These are phyloP conservation scores for Fusarium sambucinum DNA, from an alignment of 2,329 filamentous ascomycete species.

Conservation along the genomic window DNA sequence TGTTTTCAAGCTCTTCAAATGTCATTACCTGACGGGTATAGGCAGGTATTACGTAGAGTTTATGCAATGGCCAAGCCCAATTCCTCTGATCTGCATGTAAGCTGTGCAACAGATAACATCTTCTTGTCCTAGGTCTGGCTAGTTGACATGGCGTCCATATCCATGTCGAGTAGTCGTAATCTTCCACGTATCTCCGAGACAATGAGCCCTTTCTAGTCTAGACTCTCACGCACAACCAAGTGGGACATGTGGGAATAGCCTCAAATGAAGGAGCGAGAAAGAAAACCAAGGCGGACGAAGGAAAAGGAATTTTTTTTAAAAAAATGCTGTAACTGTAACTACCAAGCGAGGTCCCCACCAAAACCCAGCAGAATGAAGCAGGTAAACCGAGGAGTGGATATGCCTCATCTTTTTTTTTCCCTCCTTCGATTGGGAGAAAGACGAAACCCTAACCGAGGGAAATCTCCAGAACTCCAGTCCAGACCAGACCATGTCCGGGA, in stretches of 20 bases:
- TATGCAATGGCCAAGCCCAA: conserved; percentile 11
- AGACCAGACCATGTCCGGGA: conserved; percentile 4
- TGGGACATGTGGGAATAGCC: conserved; percentile 33
- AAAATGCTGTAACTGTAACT: conserved; percentile 5
- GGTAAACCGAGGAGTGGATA: conserved; percentile 36
- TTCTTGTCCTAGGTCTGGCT: background rate
- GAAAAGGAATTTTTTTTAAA: background rate
- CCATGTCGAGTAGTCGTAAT: conserved; percentile 26
- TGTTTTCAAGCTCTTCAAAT: background rate
- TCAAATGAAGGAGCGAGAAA: conserved; percentile 9
- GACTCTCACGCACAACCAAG: conserved; percentile 5
- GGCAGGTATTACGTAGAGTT: conserved; percentile 17
- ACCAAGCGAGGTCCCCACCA: conserved; percentile 17
- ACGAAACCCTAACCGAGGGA: conserved; percentile 27
- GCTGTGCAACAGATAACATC: conserved; percentile 1
- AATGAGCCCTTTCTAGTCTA: background rate
- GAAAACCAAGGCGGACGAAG: conserved; percentile 12
- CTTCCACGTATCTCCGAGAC: conserved; percentile 13
- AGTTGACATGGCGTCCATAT: background rate
- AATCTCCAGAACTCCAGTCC: conserved; percentile 17
- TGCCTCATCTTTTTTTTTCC: background rate
- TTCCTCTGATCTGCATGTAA: conserved; percentile 2
- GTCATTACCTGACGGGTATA: conserved; percentile 15
- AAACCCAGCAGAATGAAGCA: conserved; percentile 23
- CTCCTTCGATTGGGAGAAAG: background rate